phyloP scores from a whole-genome alignment of 352 stramenopile species.

The Pilasporangium apinafurcum region DNA sequence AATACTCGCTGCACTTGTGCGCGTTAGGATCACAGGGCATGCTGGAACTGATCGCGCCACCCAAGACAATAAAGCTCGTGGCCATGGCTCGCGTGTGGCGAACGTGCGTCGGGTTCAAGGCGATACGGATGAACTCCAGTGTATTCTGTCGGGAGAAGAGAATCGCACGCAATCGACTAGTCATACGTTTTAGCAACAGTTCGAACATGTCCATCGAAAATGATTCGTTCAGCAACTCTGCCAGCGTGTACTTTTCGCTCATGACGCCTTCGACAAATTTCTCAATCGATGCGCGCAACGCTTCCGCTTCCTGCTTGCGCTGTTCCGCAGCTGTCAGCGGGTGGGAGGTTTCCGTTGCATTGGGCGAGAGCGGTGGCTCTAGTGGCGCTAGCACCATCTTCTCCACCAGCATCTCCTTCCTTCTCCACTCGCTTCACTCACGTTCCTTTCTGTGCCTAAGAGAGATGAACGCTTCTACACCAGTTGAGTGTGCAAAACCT shows the following conservation, averaged over 20 bases:
- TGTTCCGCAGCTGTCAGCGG: too few species aligned
- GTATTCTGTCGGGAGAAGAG: slow-evolving; percentile 67
- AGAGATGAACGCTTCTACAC: too few species aligned
- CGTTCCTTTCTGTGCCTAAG: not conserved
- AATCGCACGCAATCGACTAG: slow-evolving; percentile 59
- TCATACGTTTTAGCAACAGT: slow-evolving; percentile 85
- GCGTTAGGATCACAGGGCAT: slow-evolving; percentile 34
- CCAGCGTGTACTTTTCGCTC: slow-evolving; percentile 49
- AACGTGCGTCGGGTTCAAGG: slow-evolving; percentile 42
- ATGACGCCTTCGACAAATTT: slow-evolving; percentile 80
- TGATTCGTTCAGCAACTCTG: slow-evolving; percentile 69
- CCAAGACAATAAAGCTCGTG: slow-evolving; percentile 74
- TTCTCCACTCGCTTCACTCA: not conserved
- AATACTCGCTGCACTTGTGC: slow-evolving; percentile 58
- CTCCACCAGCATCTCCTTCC: slow-evolving; percentile 17
- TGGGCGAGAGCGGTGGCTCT: slow-evolving; percentile 16
- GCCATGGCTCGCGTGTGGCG: slow-evolving; percentile 64
- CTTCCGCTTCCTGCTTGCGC: slow-evolving; percentile 49
- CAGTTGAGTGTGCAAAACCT: too few species aligned
- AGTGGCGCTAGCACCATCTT: slow-evolving; percentile 15
- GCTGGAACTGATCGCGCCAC: slow-evolving; percentile 48
- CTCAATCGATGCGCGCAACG: slow-evolving; percentile 68
- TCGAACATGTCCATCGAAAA: slow-evolving; percentile 84
- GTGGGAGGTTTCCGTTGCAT: too few species aligned
- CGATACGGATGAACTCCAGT: slow-evolving; percentile 63